phyloP scores from a whole-genome alignment of 2,329 filamentous ascomycete genomes.

The Ceratocystis cacaofunesta region DNA sequence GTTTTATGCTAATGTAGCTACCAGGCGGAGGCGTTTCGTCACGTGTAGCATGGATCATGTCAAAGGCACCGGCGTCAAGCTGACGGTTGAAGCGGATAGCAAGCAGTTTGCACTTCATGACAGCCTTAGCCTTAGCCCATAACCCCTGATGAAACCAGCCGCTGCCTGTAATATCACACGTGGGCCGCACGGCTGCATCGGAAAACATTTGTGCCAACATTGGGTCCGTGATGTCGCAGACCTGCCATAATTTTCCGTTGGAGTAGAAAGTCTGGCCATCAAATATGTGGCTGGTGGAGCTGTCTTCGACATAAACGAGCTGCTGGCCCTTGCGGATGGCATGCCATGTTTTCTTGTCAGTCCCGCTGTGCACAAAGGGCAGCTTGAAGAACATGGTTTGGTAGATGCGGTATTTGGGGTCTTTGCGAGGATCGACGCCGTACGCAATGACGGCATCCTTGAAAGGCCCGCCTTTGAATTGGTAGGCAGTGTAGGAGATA shows the following conservation, averaged over 20 bases:
- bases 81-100: slow-evolving; percentile 44
- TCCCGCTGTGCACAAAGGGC: slow-evolving; percentile 27
- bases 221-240: slow-evolving; percentile 81
- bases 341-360: slow-evolving; percentile 23
- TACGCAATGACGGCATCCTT: slow-evolving; percentile 74
- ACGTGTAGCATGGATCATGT: slow-evolving; percentile 27
- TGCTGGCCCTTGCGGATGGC: slow-evolving; percentile 22
- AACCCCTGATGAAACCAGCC: slow-evolving; percentile 79
- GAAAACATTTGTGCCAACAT: slow-evolving; percentile 52
- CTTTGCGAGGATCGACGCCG: slow-evolving; percentile 68
- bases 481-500: slow-evolving; percentile 74
- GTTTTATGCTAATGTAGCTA: slow-evolving; percentile 25
- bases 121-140: slow-evolving; percentile 67
- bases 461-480: slow-evolving; percentile 87
- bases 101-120: slow-evolving; percentile 77
- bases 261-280: slow-evolving; percentile 59
- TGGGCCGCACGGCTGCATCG: slow-evolving; percentile 41
- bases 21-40: slow-evolving; percentile 23
- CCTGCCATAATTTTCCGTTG: slow-evolving; percentile 86
- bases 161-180: slow-evolving; percentile 46
- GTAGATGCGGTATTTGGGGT: slow-evolving; percentile 64
- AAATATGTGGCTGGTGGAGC: slow-evolving; percentile 55
- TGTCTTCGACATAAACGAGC: slow-evolving; percentile 27
- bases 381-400: slow-evolving; percentile 83
- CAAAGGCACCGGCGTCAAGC: slow-evolving; percentile 35